phyloP scores from a whole-genome alignment of 2,329 filamentous ascomycete genomes.

The Epicoccum sorghinum region DNA sequence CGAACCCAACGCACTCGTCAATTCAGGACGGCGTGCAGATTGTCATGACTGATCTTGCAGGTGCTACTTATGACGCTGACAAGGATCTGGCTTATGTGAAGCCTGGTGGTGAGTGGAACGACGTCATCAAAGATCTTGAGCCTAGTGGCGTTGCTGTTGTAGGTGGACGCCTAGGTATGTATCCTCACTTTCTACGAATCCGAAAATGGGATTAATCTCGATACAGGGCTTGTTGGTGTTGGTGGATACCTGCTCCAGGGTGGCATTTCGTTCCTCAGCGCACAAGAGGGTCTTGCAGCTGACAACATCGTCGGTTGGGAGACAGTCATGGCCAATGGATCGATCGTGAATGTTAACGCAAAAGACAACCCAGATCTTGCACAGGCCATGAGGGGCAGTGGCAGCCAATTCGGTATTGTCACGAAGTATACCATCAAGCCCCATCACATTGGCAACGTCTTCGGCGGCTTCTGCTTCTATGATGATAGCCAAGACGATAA shows the following conservation, averaged over 20 bases:
- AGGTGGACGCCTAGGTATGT: slow-evolving; percentile 28
- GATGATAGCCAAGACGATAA: slow-evolving; percentile 29
- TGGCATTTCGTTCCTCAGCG: slow-evolving; percentile 32
- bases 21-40: slow-evolving; percentile 49
- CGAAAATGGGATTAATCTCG: neutral
- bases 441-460: slow-evolving; percentile 41
- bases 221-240: slow-evolving; percentile 29
- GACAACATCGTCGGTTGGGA: slow-evolving; percentile 45
- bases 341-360: slow-evolving; percentile 33
- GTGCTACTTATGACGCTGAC: slow-evolving; percentile 43
- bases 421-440: slow-evolving; percentile 32
- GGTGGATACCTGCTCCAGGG: slow-evolving; percentile 27
- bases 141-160: slow-evolving; percentile 44
- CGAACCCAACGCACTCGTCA: slow-evolving; percentile 45
- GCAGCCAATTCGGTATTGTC: slow-evolving; percentile 37
- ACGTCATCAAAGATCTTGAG: slow-evolving; percentile 46
- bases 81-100: slow-evolving; percentile 48
- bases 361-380: slow-evolving; percentile 39
- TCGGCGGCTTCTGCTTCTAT: slow-evolving; percentile 49
- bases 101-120: slow-evolving; percentile 50
- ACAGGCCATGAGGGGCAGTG: slow-evolving; percentile 39
- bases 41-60: slow-evolving; percentile 42
- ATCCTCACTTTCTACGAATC: neutral
- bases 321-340: slow-evolving; percentile 40
- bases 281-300: slow-evolving; percentile 32